Percentiles rank a stretch among this genome's conserved stretches.
Evolutionary conservation across 2,329 filamentous ascomycete genomes (phyloP).

Genomic region (Diaporthe australafricana): DNA sequence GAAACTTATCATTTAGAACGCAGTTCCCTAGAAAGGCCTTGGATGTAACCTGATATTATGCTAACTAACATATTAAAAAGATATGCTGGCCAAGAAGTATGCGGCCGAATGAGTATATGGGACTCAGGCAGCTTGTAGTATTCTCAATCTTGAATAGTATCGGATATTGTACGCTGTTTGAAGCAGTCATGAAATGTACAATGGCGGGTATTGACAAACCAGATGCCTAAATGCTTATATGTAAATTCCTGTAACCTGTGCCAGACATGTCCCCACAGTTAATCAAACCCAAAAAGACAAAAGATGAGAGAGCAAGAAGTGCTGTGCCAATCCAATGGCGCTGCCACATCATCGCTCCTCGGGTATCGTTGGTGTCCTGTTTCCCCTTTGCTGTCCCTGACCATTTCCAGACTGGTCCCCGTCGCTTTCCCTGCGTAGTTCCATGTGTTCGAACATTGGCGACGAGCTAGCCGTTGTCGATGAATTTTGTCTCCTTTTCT

Average conservation of each 20-base stretch:
- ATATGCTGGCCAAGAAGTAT: no score
- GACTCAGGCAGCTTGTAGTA: no score
- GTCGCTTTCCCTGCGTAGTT: conserved; percentile 23
- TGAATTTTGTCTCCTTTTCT: background rate
- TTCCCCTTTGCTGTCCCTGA: background rate
- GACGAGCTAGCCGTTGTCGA: conserved; percentile 22
- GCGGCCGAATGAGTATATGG: no score
- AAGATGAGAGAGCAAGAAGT: conserved; percentile 18
- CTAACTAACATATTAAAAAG: no score
- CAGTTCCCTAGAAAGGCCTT: no score
- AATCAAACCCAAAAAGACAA: background rate
- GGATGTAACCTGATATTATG: no score
- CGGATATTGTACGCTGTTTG: background rate
- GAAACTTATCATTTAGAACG: no score
- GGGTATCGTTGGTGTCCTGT: conserved; percentile 34
- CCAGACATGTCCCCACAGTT: background rate
- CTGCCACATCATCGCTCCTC: conserved; percentile 16
- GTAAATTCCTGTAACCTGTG: background rate
- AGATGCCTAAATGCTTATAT: conserved; percentile 9
- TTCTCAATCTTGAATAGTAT: no score
- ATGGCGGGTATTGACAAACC: background rate
- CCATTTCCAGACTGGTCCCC: conserved; percentile 2
- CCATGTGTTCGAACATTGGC: conserved; percentile 29
- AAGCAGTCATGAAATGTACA: conserved; percentile 12
- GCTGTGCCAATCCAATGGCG: background rate